These are phyloP conservation scores for Nakazawaea wyomingensis DNA, from an alignment of 805 yeast species.

Conservation along the genomic window DNA sequence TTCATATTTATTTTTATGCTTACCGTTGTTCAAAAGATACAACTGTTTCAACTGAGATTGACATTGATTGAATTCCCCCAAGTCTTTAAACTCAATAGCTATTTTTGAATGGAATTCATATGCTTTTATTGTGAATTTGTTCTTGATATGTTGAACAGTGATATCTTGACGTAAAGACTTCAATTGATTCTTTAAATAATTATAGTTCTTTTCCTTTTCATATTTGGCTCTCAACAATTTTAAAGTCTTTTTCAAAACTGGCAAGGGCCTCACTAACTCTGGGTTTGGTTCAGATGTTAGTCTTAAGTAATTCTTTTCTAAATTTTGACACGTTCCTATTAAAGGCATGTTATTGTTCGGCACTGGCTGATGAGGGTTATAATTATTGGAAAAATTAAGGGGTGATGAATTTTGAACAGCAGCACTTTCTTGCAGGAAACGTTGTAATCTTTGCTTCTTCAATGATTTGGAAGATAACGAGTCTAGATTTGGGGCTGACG, in stretches of 20 bases:
- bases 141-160: constrained; percentile 83
- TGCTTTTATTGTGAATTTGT: constrained; percentile 68
- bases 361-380: not conserved
- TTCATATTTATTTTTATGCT: constrained; percentile 43
- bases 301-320: constrained; percentile 79
- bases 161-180: constrained; percentile 91
- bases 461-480: constrained; percentile 27
- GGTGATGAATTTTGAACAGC: too few relatives aligned
- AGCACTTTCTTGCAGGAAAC: constrained; percentile 38
- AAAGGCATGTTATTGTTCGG: constrained; percentile 22
- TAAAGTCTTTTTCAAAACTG: constrained; percentile 54
- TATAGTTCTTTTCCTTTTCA: constrained; percentile 47
- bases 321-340: constrained; percentile 56
- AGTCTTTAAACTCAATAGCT: constrained; percentile 77
- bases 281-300: constrained; percentile 93
- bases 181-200: constrained; percentile 82
- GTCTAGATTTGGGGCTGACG: not conserved
- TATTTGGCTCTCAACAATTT: constrained; percentile 50
- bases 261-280: constrained; percentile 68
- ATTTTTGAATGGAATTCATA: constrained; percentile 84
- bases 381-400: too few relatives aligned
- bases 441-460: constrained; percentile 38
- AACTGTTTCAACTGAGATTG: constrained; percentile 71
- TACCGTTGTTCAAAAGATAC: constrained; percentile 35
- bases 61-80: constrained; percentile 95